Base-by-base conservation (phyloP, 345 rosid species). In the Melastoma malabathricum region DNA sequence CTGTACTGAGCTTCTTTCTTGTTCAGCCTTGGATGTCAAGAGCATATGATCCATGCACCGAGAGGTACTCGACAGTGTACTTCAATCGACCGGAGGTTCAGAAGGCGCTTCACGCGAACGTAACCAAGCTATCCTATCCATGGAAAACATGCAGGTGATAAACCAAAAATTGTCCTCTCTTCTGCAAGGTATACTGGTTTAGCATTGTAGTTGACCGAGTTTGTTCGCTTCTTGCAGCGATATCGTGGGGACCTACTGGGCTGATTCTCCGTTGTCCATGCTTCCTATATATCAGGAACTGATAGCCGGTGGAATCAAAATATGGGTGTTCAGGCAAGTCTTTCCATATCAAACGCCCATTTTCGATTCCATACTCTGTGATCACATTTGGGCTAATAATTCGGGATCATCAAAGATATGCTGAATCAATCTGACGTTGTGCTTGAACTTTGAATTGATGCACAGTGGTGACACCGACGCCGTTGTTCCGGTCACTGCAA, bases 21-120 rank as follows among this genome's bases (percentile, higher is more conserved):
- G 66, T 59, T 61, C 72, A 84, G 95, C 97, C 94, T 46, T 87
- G 95, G 97, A 92, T 87, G 90, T 78, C 95, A 39, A 77, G 97
- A 69, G 90, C 95, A 51, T 87, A 83, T 58, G 98, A 92, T 76
- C 98, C 98, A 16, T 92, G 97, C 75, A 84, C 90, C 1, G 95
- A 81, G 61, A 82, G 95, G 64, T 73, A 87, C 70, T 77, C 98
- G 0, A 52, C 53, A 48, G 50, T 66, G 74, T 87, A 92, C 62
- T 88, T 92, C 71, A 92, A 92, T 71, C 74, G 13, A 46, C 97
- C 78, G 0, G 84, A 88, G 66, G 98, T 87, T 58, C 98, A 92
- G 79, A 77, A 70, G 63, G 98, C 95, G 46, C 66, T 92, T 63
- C 98, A 92, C 68, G 98, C 95, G 47, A 92, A 92, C 72, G 68